Conservation (phyloP, 306 rosid species). For the Malus sylvestris region DNA sequence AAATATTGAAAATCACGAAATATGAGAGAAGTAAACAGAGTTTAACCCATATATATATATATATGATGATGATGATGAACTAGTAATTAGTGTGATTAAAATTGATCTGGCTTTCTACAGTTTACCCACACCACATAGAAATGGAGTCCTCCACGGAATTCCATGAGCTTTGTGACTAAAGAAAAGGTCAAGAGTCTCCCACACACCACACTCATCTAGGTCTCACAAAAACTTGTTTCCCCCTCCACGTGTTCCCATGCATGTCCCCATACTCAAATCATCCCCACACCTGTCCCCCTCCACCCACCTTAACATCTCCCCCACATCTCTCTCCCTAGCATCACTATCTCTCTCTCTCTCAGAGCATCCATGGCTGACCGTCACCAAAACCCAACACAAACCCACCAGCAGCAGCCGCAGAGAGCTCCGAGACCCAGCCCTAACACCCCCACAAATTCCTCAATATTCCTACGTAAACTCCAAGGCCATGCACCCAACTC, state of each 20-base stretch:
- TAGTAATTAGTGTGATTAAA: background rate
- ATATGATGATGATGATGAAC: background rate
- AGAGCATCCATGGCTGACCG: conserved; percentile 51
- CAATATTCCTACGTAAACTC: conserved; percentile 31
- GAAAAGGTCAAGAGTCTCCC: conserved; percentile 21
- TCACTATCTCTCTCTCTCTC: background rate
- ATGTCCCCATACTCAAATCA: conserved; percentile 28
- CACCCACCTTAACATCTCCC: background rate
- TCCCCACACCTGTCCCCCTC: conserved; percentile 22
- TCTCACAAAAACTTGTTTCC: background rate
- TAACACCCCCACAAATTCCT: background rate
- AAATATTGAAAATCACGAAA: no score
- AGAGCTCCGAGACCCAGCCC: background rate
- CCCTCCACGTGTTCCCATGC: conserved; percentile 47
- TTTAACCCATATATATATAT: no score
- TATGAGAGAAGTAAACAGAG: no score
- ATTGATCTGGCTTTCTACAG: background rate
- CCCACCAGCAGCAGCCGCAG: conserved; percentile 19
- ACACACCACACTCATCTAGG: conserved; percentile 14
- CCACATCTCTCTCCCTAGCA: background rate
- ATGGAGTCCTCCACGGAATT: background rate
- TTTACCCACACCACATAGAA: background rate
- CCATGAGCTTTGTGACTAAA: background rate
- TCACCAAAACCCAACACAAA: conserved; percentile 9
- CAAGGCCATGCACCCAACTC: conserved; percentile 47